These are phyloP conservation scores for Antrodiella citrinella DNA, from an alignment of 768 basidiomycete genomes.

Conservation along the genomic window DNA sequence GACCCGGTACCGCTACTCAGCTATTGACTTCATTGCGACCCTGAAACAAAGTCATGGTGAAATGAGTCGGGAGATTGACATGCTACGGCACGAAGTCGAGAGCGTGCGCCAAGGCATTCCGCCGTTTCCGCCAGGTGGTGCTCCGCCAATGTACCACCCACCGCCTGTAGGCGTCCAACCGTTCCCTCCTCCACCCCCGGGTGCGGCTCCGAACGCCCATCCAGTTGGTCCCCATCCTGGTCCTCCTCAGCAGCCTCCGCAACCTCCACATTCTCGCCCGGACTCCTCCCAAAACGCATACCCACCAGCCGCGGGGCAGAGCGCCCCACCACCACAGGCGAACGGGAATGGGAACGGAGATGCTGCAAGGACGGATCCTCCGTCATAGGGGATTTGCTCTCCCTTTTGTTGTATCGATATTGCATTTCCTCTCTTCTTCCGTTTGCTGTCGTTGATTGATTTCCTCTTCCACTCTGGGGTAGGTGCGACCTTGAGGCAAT, in stretches of 20 bases:
- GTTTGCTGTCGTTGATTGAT: too few species aligned
- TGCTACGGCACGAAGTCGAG: conserved; percentile 70
- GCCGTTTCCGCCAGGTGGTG: conserved; percentile 39
- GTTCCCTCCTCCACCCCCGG: conserved; percentile 32
- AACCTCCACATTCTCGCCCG: conserved; percentile 41
- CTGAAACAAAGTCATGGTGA: conserved; percentile 74
- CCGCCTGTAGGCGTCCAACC: conserved; percentile 21
- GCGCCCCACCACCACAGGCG: conserved; percentile 2
- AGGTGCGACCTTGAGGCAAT: neutral
- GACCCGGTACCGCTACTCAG: conserved; percentile 28
- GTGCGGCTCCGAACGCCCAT: conserved; percentile 38
- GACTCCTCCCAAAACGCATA: conserved; percentile 55
- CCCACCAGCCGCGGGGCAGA: conserved; percentile 33
- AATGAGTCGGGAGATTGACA: conserved; percentile 71
- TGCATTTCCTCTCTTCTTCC: neutral
- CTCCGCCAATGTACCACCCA: conserved; percentile 46
- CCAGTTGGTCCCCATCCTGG: conserved; percentile 32
- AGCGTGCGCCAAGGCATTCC: conserved; percentile 46
- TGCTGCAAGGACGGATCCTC: neutral
- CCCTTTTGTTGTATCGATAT: neutral
- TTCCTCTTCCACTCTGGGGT: neutral
- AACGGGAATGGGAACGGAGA: neutral
- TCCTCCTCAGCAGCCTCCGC: conserved; percentile 23
- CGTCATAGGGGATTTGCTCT: neutral
- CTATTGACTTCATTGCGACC: conserved; percentile 80